These are phyloP conservation scores for Dictyostelium brefeldianum DNA, from an alignment of 78 protist genomes.

Conservation along the genomic window DNA sequence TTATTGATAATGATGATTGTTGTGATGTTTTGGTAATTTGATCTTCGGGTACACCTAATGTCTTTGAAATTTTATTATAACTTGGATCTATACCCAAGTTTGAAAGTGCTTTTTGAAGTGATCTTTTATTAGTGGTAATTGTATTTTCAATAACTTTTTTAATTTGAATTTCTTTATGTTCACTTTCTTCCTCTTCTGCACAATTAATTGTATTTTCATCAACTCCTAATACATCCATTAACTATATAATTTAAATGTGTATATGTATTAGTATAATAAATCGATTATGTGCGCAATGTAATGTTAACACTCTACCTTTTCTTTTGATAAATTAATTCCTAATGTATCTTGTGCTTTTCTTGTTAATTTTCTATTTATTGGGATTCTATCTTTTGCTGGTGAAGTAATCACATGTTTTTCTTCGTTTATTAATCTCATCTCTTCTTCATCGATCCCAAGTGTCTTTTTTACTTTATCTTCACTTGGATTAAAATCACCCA, in stretches of 20 bases:
- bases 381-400: constrained; percentile 62
- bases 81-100: constrained; percentile 69
- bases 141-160: constrained; percentile 44
- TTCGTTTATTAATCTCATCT: constrained; percentile 41
- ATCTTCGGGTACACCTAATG: constrained; percentile 47
- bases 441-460: constrained; percentile 67
- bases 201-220: constrained; percentile 69
- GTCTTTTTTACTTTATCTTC: constrained; percentile 75
- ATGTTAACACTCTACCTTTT: constrained; percentile 64
- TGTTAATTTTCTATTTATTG: constrained; percentile 70
- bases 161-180: constrained; percentile 42
- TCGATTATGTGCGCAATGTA: too few relatives aligned
- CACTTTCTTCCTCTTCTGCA: constrained; percentile 56
- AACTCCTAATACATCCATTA: constrained; percentile 76
- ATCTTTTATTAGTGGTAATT: constrained; percentile 51
- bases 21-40: background rate
- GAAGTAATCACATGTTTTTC: constrained; percentile 3
- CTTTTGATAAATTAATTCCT: constrained; percentile 72
- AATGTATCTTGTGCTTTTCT: constrained; percentile 64
- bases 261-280: too few relatives aligned
- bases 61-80: constrained; percentile 37
- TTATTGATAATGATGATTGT: background rate
- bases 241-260: too few relatives aligned
- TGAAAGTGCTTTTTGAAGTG: constrained; percentile 57
- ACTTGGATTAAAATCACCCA: constrained; percentile 72